A percentile compares a stretch with the other conserved stretches of the same genome.
phyloP scores from a whole-genome alignment of 179 eudicot genomes.

The Patellifolia procumbens region DNA sequence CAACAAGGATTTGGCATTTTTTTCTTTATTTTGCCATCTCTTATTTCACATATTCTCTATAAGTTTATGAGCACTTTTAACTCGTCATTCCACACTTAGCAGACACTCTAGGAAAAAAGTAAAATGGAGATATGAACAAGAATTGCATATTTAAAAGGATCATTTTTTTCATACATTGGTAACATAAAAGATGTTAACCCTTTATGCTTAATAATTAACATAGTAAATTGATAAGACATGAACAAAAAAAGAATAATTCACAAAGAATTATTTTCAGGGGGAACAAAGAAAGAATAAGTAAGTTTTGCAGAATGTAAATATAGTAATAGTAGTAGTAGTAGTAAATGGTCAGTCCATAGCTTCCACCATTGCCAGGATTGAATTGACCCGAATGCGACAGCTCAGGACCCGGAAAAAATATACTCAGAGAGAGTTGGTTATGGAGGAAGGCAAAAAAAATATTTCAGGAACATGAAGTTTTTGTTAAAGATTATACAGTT shows the following conservation, averaged over 20 bases:
- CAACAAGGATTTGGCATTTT: too few species aligned
- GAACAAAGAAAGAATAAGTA: slow-evolving; percentile 12
- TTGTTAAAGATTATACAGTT: slow-evolving; percentile 29
- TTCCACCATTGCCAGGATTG: slow-evolving; percentile 22
- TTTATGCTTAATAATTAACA: slow-evolving; percentile 28
- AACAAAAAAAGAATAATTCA: slow-evolving; percentile 13
- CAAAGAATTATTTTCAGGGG: slow-evolving; percentile 31
- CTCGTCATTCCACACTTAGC: too few species aligned
- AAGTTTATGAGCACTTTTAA: too few species aligned
- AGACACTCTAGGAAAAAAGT: too few species aligned
- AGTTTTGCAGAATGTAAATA: slow-evolving; percentile 15
- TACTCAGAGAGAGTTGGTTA: slow-evolving; percentile 14
- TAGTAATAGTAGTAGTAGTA: background rate
- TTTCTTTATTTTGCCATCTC: too few species aligned
- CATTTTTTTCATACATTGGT: slow-evolving; percentile 23
- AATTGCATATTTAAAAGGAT: slow-evolving; percentile 26
- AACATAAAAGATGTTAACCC: slow-evolving; percentile 16
- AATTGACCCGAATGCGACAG: slow-evolving; percentile 19
- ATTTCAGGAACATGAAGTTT: slow-evolving; percentile 14
- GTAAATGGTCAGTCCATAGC: slow-evolving; percentile 23
- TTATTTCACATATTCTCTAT: too few species aligned
- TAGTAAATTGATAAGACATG: background rate
- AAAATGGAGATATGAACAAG: too few species aligned
- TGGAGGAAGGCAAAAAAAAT: background rate
- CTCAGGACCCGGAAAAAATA: slow-evolving; percentile 26